A percentile compares a stretch with the other conserved stretches of the same genome.
These are phyloP conservation scores for Prototheca wickerhamii DNA, from an alignment of 163 green algal genomes.

Conservation along the genomic window DNA sequence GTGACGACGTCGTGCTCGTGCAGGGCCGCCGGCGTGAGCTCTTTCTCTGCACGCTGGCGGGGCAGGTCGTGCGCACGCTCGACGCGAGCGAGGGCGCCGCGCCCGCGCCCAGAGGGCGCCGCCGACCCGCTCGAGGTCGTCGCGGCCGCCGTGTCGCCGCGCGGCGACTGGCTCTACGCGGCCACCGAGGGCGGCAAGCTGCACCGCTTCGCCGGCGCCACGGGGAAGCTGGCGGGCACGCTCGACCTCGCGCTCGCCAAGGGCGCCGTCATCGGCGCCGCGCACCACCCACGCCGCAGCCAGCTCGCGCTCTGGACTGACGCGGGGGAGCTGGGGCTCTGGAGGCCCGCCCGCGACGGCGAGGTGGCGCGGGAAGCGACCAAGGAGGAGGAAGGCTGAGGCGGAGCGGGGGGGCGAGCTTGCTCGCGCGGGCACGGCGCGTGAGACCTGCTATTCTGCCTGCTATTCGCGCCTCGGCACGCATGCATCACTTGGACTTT, in stretches of 20 bases:
- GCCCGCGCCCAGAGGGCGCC: not conserved
- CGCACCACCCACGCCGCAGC: constrained; percentile 88
- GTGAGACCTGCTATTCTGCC: too few relatives aligned
- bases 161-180: constrained; percentile 85
- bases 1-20: constrained; percentile 80
- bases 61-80: constrained; percentile 65
- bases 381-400: too few relatives aligned
- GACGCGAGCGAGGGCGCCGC: constrained; percentile 29
- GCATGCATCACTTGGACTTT: too few relatives aligned
- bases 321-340: constrained; percentile 78
- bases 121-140: constrained; percentile 72
- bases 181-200: constrained; percentile 78
- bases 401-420: too few relatives aligned
- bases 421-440: too few relatives aligned
- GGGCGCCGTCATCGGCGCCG: constrained; percentile 76
- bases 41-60: constrained; percentile 81
- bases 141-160: constrained; percentile 55
- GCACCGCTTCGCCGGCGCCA: constrained; percentile 69
- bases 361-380: too few relatives aligned
- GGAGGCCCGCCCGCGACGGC: constrained; percentile 61
- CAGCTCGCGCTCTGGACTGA: constrained; percentile 77
- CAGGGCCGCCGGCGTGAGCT: constrained; percentile 63
- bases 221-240: constrained; percentile 67
- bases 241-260: constrained; percentile 61
- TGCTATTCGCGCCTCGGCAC: too few relatives aligned